These are phyloP conservation scores for Heterobasidion parviporum DNA, from an alignment of 1,284 basidiomycete species.

Conservation along the genomic window DNA sequence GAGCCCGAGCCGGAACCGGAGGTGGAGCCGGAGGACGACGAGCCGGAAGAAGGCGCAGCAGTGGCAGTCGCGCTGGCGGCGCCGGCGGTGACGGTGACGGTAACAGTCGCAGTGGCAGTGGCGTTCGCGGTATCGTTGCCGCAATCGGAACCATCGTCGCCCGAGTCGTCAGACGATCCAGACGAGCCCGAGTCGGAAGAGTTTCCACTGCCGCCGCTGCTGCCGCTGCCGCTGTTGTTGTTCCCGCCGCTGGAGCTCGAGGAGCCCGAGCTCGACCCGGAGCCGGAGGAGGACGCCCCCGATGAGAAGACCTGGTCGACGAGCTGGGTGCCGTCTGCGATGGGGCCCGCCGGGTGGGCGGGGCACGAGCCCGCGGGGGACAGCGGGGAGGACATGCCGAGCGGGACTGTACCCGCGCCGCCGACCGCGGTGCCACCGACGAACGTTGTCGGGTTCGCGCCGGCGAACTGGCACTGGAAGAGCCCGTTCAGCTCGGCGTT, in stretches of 20 bases:
- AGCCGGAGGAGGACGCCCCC: constrained; percentile 1
- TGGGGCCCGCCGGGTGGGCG: constrained; percentile 27
- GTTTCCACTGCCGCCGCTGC: neutral
- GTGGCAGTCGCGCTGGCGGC: neutral
- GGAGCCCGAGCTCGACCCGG: neutral
- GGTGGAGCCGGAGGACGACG: neutral
- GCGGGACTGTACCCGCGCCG: constrained; percentile 27
- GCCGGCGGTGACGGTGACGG: neutral
- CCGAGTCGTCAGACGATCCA: too few species aligned
- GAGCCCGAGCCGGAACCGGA: neutral
- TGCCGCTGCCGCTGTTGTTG: neutral
- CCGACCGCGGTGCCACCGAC: constrained; percentile 21
- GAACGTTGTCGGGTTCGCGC: constrained; percentile 24
- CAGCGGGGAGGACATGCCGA: constrained; percentile 23
- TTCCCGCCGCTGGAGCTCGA: neutral
- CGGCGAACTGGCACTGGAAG: constrained; percentile 34
- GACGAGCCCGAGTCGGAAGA: neutral
- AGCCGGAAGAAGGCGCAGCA: neutral
- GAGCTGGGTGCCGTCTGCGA: constrained; percentile 45
- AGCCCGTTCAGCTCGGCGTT: constrained; percentile 32
- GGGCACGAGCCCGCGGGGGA: constrained; percentile 32
- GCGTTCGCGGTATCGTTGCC: too few species aligned
- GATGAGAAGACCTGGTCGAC: constrained; percentile 16
- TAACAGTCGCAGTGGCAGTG: neutral
- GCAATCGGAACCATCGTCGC: neutral